These are phyloP conservation scores for Allantophomopsis cytisporea DNA, from an alignment of 2,329 filamentous ascomycete species.

Conservation along the genomic window DNA sequence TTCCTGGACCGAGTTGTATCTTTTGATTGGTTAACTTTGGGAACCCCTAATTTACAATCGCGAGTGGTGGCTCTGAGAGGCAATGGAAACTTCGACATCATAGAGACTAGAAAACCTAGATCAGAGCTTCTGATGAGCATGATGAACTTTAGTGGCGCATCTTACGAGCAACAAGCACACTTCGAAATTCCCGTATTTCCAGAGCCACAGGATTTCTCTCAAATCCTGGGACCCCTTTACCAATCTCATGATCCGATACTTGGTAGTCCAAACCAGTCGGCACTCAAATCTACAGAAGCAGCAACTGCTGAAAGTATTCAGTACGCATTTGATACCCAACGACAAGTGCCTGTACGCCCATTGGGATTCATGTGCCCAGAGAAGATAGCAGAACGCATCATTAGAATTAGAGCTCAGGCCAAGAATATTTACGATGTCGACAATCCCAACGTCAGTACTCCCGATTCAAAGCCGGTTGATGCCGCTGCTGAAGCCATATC, in stretches of 20 bases:
- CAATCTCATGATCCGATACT: slow-evolving; percentile 8
- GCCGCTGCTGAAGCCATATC: neutral
- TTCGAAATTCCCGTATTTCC: neutral
- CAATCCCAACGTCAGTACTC: neutral
- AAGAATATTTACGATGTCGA: neutral
- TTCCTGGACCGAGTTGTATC: slow-evolving; percentile 44
- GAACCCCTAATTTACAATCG: slow-evolving; percentile 38
- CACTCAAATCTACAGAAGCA: slow-evolving; percentile 11
- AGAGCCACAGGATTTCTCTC: neutral
- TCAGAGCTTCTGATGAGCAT: slow-evolving; percentile 45
- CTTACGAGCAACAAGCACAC: neutral
- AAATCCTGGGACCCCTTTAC: neutral
- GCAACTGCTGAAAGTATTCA: neutral
- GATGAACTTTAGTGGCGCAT: slow-evolving; percentile 22
- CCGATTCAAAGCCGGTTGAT: neutral
- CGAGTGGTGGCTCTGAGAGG: slow-evolving; percentile 45
- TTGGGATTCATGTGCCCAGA: slow-evolving; percentile 20
- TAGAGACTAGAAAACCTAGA: slow-evolving; percentile 45
- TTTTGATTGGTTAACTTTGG: slow-evolving; percentile 53
- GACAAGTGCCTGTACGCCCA: neutral
- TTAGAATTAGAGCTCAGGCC: slow-evolving; percentile 35
- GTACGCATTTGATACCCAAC: neutral
- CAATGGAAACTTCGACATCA: slow-evolving; percentile 45
- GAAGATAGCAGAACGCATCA: slow-evolving; percentile 37
- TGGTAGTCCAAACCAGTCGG: slow-evolving; percentile 33